Evolutionary conservation across 148 eudicot species (phyloP).

Genomic region (Fagopyrum tataricum): DNA sequence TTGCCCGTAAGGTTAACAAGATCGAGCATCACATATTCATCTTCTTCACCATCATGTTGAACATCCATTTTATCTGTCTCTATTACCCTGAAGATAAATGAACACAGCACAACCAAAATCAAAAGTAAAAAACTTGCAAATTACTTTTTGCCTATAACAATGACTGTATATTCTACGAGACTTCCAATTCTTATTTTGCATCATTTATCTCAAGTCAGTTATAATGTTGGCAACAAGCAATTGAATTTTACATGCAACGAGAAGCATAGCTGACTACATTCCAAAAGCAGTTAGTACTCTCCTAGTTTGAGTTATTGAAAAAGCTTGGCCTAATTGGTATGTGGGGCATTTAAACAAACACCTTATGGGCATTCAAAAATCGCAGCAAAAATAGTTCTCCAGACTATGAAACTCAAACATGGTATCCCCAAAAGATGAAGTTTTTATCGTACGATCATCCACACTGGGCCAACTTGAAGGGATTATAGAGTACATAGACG

Average conservation of each 20-base stretch:
- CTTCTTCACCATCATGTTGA: constrained; percentile 34
- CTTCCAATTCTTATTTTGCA: background rate
- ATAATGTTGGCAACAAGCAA: background rate
- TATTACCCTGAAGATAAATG: constrained; percentile 19
- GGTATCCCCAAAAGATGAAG: too few relatives aligned
- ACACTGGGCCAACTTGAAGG: too few relatives aligned
- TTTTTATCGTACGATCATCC: too few relatives aligned
- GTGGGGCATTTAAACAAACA: too few relatives aligned
- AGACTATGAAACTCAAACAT: too few relatives aligned
- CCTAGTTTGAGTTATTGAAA: too few relatives aligned
- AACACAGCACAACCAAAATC: background rate
- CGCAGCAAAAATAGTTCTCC: too few relatives aligned
- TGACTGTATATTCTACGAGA: background rate
- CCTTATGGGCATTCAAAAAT: too few relatives aligned
- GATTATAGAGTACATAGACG: too few relatives aligned
- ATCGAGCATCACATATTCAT: constrained; percentile 59
- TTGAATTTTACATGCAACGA: background rate
- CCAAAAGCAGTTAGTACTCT: background rate
- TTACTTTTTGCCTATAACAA: background rate
- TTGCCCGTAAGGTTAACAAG: constrained; percentile 40
- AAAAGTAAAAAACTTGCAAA: background rate
- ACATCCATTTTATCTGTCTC: constrained; percentile 2
- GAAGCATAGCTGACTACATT: too few relatives aligned
- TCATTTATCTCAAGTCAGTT: background rate
- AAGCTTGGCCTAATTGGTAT: too few relatives aligned